A percentile compares a stretch with the other conserved stretches of the same genome.
These are phyloP conservation scores for Intubia oerlemansii DNA, from an alignment of 2,329 filamentous ascomycete genomes.

Conservation along the genomic window DNA sequence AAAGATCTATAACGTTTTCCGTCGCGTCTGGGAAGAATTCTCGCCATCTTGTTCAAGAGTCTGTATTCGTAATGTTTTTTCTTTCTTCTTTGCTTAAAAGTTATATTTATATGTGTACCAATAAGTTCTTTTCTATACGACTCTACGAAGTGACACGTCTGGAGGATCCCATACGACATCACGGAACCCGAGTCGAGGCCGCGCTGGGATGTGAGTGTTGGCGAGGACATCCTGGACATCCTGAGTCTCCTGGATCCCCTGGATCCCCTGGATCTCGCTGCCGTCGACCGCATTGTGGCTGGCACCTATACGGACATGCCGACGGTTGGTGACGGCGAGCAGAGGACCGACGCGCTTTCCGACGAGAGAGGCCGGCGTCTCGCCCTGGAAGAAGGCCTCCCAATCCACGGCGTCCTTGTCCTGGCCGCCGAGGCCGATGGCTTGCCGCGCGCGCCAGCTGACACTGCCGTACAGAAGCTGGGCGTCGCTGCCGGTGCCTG, in stretches of 20 bases:
- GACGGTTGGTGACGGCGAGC: too few species aligned
- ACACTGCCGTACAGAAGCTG: slow-evolving; percentile 27
- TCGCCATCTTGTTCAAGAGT: too few species aligned
- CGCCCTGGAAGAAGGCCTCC: neutral
- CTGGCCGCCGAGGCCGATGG: slow-evolving; percentile 12
- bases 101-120: neutral
- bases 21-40: too few species aligned
- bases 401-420: neutral
- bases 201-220: slow-evolving; percentile 9
- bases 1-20: too few species aligned
- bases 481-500: slow-evolving; percentile 36
- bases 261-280: neutral
- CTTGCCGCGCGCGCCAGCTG: slow-evolving; percentile 15
- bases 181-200: slow-evolving; percentile 12
- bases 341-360: slow-evolving; percentile 2
- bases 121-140: slow-evolving; percentile 10
- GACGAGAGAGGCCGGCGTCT: neutral
- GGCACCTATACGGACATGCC: too few species aligned
- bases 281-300: too few species aligned
- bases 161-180: slow-evolving; percentile 20
- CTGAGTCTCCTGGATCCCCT: neutral
- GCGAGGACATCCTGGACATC: slow-evolving; percentile 9
- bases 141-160: slow-evolving; percentile 7
- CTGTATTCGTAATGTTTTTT: too few species aligned
- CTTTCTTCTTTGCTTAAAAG: too few species aligned